phyloP scores from a whole-genome alignment of 73 alveolate species.

The Paramecium tetraurelia region DNA sequence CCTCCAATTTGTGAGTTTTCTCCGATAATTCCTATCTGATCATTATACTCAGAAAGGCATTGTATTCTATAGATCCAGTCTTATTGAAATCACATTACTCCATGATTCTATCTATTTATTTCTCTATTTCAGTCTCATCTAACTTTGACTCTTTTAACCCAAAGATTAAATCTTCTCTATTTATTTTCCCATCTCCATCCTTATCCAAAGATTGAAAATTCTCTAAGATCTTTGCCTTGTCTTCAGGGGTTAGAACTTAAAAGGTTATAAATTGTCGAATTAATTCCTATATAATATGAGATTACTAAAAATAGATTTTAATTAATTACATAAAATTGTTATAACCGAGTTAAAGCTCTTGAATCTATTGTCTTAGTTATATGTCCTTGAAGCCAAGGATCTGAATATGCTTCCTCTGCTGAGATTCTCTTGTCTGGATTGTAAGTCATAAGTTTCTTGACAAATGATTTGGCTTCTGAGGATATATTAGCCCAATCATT shows the following conservation, averaged over 20 bases:
- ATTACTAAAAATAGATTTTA: background rate
- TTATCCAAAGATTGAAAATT: background rate
- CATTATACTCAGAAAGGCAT: background rate
- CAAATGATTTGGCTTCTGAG: background rate
- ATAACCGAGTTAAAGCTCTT: constrained; percentile 14
- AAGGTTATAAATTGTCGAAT: background rate
- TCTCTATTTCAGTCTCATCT: background rate
- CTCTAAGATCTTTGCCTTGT: background rate
- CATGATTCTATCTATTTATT: background rate
- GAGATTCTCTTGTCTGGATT: constrained; percentile 36
- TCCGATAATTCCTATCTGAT: background rate
- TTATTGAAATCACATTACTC: constrained; percentile 10
- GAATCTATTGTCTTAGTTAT: background rate
- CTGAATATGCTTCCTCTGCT: constrained; percentile 2
- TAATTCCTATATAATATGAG: constrained; percentile 28
- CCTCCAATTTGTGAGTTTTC: constrained; percentile 12
- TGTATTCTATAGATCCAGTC: background rate
- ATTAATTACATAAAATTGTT: background rate
- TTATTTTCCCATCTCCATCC: constrained; percentile 42
- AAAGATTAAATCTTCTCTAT: constrained; percentile 11
- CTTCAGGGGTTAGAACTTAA: background rate
- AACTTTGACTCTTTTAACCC: background rate
- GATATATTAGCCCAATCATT: constrained; percentile 10
- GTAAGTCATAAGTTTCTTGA: background rate
- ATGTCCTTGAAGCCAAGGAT: constrained; percentile 35